Conservation (phyloP, 495 filamentous ascomycete genomes). For the Neurospora terricola region DNA sequence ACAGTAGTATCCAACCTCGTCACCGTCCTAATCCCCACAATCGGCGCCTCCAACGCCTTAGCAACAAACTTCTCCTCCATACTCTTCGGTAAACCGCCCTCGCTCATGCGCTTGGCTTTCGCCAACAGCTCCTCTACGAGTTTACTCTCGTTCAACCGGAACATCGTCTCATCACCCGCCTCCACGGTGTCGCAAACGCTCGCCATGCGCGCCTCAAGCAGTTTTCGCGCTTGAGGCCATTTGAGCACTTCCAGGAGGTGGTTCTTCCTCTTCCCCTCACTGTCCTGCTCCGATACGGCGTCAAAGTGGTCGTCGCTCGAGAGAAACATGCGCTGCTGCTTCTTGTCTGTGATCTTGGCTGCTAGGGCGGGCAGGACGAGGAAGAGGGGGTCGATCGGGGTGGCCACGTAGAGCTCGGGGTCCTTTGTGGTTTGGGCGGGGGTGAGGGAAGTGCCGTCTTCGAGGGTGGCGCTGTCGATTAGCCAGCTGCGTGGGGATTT, state of each 20-base stretch:
- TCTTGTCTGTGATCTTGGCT: slow-evolving; percentile 22
- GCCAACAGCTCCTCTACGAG: slow-evolving; percentile 53
- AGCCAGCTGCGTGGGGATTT: slow-evolving; percentile 57
- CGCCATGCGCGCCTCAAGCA: slow-evolving; percentile 39
- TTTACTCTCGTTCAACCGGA: slow-evolving; percentile 60
- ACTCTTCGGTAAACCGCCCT: slow-evolving; percentile 56
- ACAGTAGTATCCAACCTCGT: neutral
- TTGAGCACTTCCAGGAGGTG: slow-evolving; percentile 49
- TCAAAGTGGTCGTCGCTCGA: slow-evolving; percentile 77
- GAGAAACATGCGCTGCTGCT: slow-evolving; percentile 59
- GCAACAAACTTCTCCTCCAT: slow-evolving; percentile 79
- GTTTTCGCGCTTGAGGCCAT: slow-evolving; percentile 28
- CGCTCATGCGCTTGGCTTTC: slow-evolving; percentile 64
- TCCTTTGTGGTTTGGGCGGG: slow-evolving; percentile 37
- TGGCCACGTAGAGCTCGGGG: slow-evolving; percentile 68
- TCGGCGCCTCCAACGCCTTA: slow-evolving; percentile 63
- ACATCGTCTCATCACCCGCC: slow-evolving; percentile 73
- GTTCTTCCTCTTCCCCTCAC: neutral
- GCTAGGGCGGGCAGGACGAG: slow-evolving; percentile 63
- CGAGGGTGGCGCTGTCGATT: slow-evolving; percentile 27
- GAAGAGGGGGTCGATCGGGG: slow-evolving; percentile 76
- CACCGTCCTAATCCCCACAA: slow-evolving; percentile 45
- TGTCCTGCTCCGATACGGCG: slow-evolving; percentile 39
- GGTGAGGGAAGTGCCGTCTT: slow-evolving; percentile 11
- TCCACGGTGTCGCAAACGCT: slow-evolving; percentile 70